Percentiles rank a stretch among this genome's conserved stretches.
phyloP scores from a whole-genome alignment of 1,139 yeast genomes.

The Protomyces pachydermus region DNA sequence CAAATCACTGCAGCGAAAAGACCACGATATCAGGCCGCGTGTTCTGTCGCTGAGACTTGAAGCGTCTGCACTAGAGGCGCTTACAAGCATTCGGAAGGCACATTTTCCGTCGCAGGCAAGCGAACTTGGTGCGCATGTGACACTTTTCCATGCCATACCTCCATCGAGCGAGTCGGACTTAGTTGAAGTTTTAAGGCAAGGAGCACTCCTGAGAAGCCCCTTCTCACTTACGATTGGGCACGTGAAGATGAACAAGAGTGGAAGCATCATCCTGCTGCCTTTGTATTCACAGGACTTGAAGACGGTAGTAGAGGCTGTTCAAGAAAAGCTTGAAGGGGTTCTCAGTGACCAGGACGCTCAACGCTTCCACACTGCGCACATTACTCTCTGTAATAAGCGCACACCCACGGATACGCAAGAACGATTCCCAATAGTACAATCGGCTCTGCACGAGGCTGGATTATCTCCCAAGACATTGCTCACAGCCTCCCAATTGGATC shows the following conservation, averaged over 20 bases:
- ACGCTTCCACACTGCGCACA: constrained; percentile 9
- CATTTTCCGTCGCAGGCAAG: constrained; percentile 11
- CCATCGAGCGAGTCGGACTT: background rate
- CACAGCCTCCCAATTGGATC: background rate
- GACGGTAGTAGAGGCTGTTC: constrained; percentile 3
- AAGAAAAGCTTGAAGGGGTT: background rate
- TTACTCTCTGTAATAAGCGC: constrained; percentile 17
- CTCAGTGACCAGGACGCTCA: constrained; percentile 12
- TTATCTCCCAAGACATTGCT: background rate
- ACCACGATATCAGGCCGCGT: background rate
- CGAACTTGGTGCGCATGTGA: constrained; percentile 15
- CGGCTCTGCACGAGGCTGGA: constrained; percentile 7
- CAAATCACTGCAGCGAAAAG: background rate
- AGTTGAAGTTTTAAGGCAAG: background rate
- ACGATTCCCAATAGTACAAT: background rate
- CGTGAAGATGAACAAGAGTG: background rate
- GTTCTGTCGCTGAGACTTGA: constrained; percentile 15
- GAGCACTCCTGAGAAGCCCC: too few species aligned
- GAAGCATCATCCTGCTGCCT: constrained; percentile 7
- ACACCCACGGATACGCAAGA: background rate
- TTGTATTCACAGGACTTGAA: background rate
- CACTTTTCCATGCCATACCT: constrained; percentile 15
- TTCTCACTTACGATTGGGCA: background rate
- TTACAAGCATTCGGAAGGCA: constrained; percentile 3
- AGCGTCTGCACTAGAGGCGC: background rate